Evolutionary conservation across 2,329 filamentous ascomycete species (phyloP).

Genomic region (Trichoderma simmonsii): DNA sequence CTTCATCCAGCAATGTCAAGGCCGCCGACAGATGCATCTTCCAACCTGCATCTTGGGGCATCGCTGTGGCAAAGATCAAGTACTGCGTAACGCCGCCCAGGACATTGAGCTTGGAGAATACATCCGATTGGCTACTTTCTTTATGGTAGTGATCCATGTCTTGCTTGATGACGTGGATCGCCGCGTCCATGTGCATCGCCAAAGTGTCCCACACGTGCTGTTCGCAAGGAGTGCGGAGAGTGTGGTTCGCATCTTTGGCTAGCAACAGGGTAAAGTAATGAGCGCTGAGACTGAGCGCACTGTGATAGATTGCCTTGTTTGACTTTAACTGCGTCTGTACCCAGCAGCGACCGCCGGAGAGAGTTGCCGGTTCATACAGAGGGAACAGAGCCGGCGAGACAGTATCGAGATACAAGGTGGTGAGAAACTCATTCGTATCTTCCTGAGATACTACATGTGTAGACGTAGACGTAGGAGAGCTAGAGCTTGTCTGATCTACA

Average conservation of each 20-base stretch:
- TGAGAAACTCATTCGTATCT: not conserved
- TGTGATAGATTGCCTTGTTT: slow-evolving; percentile 49
- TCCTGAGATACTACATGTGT: not conserved
- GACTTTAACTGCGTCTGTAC: slow-evolving; percentile 47
- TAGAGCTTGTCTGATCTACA: not conserved
- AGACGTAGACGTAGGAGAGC: not conserved
- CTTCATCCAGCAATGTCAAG: not conserved
- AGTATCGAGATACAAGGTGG: slow-evolving; percentile 30
- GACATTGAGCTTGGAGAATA: slow-evolving; percentile 23
- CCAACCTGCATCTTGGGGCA: slow-evolving; percentile 35
- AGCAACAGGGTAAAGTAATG: slow-evolving; percentile 46
- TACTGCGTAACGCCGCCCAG: slow-evolving; percentile 43
- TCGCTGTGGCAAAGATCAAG: slow-evolving; percentile 42
- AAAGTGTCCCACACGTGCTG: slow-evolving; percentile 11
- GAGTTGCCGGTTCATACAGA: slow-evolving; percentile 49
- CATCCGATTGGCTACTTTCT: slow-evolving; percentile 15
- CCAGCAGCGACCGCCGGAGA: slow-evolving; percentile 51
- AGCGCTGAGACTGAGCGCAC: slow-evolving; percentile 46
- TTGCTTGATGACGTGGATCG: not conserved
- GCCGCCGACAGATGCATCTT: not conserved
- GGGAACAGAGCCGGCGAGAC: slow-evolving; percentile 53
- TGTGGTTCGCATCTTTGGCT: slow-evolving; percentile 20
- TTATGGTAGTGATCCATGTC: not conserved
- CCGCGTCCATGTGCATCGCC: not conserved
- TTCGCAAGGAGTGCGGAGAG: not conserved